Percentiles rank a stretch among this genome's conserved stretches.
These are phyloP conservation scores for Globisporangium alternatum DNA, from an alignment of 352 stramenopile genomes.

Conservation along the genomic window DNA sequence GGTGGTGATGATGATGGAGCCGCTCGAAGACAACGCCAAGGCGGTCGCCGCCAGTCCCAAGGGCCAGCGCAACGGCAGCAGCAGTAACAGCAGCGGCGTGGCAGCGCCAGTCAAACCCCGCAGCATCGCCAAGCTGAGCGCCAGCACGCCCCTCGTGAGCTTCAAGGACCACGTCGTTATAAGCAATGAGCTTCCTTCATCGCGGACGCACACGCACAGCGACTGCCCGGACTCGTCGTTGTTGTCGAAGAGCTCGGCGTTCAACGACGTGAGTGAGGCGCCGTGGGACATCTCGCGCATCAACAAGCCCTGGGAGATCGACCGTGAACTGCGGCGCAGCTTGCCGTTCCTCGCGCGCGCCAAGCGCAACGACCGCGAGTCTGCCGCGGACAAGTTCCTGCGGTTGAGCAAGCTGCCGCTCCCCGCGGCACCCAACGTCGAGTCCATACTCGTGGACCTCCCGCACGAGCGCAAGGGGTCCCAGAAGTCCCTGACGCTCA, in stretches of 20 bases:
- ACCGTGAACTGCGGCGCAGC: conserved; percentile 48
- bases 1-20: neutral
- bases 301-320: conserved; percentile 76
- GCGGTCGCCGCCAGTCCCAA: neutral
- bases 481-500: conserved; percentile 36
- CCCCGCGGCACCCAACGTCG: conserved; percentile 22
- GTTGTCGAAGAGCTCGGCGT: neutral
- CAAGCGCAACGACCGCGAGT: conserved; percentile 47
- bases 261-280: neutral
- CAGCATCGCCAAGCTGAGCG: neutral
- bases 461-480: conserved; percentile 24
- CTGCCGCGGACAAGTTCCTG: conserved; percentile 57
- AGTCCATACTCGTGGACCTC: conserved; percentile 32
- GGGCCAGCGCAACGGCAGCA: neutral
- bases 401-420: conserved; percentile 56
- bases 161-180: neutral
- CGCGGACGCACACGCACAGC: neutral
- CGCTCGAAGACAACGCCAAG: conserved; percentile 1
- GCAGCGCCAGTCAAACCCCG: neutral
- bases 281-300: conserved; percentile 69
- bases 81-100: too few relatives aligned
- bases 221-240: neutral
- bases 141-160: neutral
- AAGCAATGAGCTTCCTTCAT: neutral
- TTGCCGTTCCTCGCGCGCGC: conserved; percentile 54